Evolutionary conservation across 257 asterid species (phyloP), one percentile per base, ranked within the genome.

Genomic region (Solanum virginianum): DNA sequence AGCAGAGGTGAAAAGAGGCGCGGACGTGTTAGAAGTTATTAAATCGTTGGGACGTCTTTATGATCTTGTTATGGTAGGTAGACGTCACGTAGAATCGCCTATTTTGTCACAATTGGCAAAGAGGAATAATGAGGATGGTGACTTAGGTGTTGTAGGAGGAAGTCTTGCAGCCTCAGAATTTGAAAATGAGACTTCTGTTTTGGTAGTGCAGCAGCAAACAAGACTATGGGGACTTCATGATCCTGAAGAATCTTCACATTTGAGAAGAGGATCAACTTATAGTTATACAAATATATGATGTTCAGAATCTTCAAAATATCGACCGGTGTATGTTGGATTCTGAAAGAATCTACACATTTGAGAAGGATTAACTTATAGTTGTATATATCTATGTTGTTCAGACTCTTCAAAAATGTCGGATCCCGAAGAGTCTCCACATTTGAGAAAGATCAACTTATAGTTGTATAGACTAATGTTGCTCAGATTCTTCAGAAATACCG

Each of bases 161-260:
- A 71, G 89, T 22, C 89, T 92, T 51, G 91, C 93, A 10, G 59
- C 91, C 57, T 83, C 91, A 39, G 94, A 91, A 65, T 85, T 88
- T 51, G 83, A 68, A 86, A 90, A 90, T 8, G 90, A 90, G 47
- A 90, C 90, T 53, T 89, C 92, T 12, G 86, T 89, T 82, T 87
- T 94, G 80, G 94, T 94, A 60, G 89, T 94, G 53, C 96, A 91
- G 85, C 98, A 92, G 36, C 89, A 92, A 88, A 91, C 92, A 17
- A 89, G 81, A 84, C 74, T 94, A 41, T 92, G 97, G 96, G 96
- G 91, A 39, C 85, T 89, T 12, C 90, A 47, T 84, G 96, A 93
- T 71, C 94, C 94, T 1, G 97, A 92, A 90, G 95, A 93, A 36
- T 92, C 96, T 3, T 89, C 91, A 59, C 96, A 92, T 88, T 92